Base-by-base conservation (phyloP, 192 early-diverging fungal genomes). In the Obelidium mucronatum region DNA sequence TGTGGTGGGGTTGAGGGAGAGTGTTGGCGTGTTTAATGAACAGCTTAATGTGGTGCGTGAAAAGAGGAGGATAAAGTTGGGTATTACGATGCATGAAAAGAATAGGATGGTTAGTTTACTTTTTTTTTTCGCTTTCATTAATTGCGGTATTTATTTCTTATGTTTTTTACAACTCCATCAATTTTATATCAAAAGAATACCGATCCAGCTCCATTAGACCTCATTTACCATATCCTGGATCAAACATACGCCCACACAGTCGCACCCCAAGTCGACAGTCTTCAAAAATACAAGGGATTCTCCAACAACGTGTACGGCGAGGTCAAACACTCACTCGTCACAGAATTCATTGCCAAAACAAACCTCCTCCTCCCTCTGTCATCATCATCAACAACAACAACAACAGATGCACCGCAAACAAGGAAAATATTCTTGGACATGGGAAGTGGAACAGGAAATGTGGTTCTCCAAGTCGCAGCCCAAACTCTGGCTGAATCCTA, bases 271-370 rank as follows among this genome's bases (percentile, higher is more conserved):
- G 92, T 91, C 3, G 88, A 90, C 35, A 73, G 85, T 40, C 79
- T 97, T 67, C 92, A 94, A 55, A 82, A 90, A 42, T 96, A 96
- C 82, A 85, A 93, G 63, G 92, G 89, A 48, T 96, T 96, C 74
- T 94, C 94, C 22, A 95, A 97, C 78, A 94, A 94, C 78, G 97
- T 98, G 26, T 99, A 99, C 81, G 97, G 97, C 54, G 97, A 99
- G 82, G 91, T 99, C 72, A 90, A 92, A 67, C 89, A 90, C 33
- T 88, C 86, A 35, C 82, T 99, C 71, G 92, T 97, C 48, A 88
- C 88, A 65, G 93, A 96, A 62, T 84, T 99, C 33, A 95, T 98
- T 67, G 76, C n/a, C n/a, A n/a, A n/a, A n/a, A n/a, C n/a, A n/a
- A n/a, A n/a, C n/a, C n/a, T n/a, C n/a, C n/a, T 44, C 42, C 6